Base-by-base conservation (phyloP, 2,329 filamentous ascomycete species). In the Dothistroma septosporum region DNA sequence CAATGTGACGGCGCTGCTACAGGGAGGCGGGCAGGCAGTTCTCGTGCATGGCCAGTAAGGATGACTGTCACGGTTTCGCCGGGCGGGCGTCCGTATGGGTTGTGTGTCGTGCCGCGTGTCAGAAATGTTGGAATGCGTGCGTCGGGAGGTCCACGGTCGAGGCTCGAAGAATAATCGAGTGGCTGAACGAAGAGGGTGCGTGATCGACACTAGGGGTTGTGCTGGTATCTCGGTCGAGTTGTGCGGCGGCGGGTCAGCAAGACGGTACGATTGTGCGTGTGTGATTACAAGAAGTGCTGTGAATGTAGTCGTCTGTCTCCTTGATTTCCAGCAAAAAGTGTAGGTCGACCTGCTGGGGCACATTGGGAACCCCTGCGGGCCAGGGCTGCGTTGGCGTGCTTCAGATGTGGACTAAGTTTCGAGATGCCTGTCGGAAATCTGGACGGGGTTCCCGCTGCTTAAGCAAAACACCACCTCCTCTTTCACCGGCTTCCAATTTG, bases 31-130 rank as follows among this genome's bases (percentile, higher is more conserved):
- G 44, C n/a, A 32, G 41, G 19, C 21, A 12, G 46, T 53, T 56
- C 19, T 31, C 21, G 16, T 44, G 46, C 58, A 60, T 60, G 58
- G 58, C 58, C 54, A 19, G 53, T 46, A 53, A 55, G n/a, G 57
- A 44, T 19, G 52, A 33, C 47, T 50, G 53, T 28, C 28, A 21
- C 32, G 19, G 54, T 44, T 44, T 44, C 41, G 41, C 14, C 41
- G 16, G 35, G 11, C 11, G 52, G 44, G 28, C 33, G 14, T 41
- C n/a, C 31, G 46, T 33, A 46, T 44, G 41, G 24, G 33, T 41
- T 14, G 50, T 12, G 57, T 54, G 33, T 55, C 41, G 41, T 44
- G 41, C 8, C 19, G 41, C 41, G 58, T 44, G 41, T 54, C 41
- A 54, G 50, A 31, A 48, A 50, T 41, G 50, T 59, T 50, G 49